These are phyloP conservation scores for Penicillium cinerascens DNA, from an alignment of 495 filamentous ascomycete species.

Conservation along the genomic window DNA sequence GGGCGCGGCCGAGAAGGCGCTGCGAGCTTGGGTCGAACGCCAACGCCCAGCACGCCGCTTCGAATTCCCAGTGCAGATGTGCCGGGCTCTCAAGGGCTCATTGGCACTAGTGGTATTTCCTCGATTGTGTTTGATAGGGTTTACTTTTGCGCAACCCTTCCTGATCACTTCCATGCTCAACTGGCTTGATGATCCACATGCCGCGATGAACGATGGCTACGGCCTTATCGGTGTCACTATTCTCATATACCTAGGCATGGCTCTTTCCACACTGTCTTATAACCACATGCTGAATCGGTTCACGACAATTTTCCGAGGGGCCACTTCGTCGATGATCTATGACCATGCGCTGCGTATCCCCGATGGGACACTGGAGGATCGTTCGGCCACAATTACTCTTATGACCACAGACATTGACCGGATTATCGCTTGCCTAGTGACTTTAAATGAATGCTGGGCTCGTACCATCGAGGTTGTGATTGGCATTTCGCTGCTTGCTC, in stretches of 20 bases:
- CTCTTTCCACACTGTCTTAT: no score
- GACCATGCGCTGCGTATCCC: no score
- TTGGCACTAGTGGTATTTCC: background rate
- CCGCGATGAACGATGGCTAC: conserved; percentile 28
- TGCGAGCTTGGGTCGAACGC: no score
- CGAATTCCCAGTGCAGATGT: no score
- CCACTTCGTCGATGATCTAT: no score
- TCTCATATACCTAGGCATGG: conserved; percentile 51
- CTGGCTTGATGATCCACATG: background rate
- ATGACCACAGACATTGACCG: conserved; percentile 16
- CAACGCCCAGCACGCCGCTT: no score
- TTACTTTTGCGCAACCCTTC: conserved; percentile 1
- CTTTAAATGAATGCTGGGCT: conserved; percentile 39
- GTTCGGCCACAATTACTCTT: no score
- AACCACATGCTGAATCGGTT: no score
- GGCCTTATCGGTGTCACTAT: conserved; percentile 54
- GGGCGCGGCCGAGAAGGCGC: no score
- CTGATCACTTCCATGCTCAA: background rate
- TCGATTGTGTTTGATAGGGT: background rate
- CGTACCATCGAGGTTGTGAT: conserved; percentile 34
- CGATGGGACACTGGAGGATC: no score
- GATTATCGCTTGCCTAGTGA: conserved; percentile 43
- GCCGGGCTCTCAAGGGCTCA: background rate
- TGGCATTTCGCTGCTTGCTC: background rate
- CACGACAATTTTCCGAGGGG: no score